phyloP scores from a whole-genome alignment of 2,329 filamentous ascomycete species.

The Gaeumannomyces tritici region DNA sequence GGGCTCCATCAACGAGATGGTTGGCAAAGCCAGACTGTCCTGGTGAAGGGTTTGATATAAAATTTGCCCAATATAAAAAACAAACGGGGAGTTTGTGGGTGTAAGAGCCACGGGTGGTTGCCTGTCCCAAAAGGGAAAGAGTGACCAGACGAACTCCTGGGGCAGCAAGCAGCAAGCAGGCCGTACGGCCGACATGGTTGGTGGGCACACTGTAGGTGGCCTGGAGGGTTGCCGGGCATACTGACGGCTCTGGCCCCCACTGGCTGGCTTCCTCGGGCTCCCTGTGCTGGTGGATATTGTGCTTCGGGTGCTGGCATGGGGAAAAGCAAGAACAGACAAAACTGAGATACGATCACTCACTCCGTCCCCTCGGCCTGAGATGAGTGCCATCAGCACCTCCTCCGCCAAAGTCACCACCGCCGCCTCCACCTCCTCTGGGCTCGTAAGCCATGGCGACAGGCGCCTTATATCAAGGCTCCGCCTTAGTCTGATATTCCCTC shows the following conservation, averaged over 20 bases:
- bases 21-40: background rate
- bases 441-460: slow-evolving; percentile 12
- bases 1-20: background rate
- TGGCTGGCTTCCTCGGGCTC: background rate
- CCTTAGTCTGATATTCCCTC: background rate
- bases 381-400: slow-evolving; percentile 1
- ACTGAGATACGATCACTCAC: slow-evolving; percentile 8
- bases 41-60: no score
- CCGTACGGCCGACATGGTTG: background rate
- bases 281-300: background rate
- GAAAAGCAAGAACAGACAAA: slow-evolving; percentile 3
- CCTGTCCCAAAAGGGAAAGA: background rate
- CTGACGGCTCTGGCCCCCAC: background rate
- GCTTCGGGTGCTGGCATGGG: background rate
- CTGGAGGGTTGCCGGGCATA: background rate
- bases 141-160: no score
- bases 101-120: background rate
- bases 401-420: slow-evolving; percentile 6
- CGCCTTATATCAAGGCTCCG: background rate
- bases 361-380: slow-evolving; percentile 10
- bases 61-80: background rate
- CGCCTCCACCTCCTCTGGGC: slow-evolving; percentile 9
- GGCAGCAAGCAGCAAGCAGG: background rate
- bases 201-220: background rate
- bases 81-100: background rate